Evolutionary conservation across 1,139 yeast species (phyloP).

Genomic region (Tardiomyces blankii): DNA sequence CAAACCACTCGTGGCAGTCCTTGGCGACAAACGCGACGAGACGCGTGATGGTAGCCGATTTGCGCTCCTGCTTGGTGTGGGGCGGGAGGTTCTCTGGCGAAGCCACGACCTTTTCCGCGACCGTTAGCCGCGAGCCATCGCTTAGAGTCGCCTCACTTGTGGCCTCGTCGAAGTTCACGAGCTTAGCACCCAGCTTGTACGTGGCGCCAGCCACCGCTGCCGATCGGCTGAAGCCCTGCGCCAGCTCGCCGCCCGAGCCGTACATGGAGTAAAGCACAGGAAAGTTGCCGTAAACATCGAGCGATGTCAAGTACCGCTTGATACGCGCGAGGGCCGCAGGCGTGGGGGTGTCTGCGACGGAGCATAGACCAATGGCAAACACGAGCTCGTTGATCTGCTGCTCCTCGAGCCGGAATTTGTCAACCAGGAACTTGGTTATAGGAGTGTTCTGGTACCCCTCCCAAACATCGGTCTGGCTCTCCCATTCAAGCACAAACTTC

Average conservation of each 20-base stretch:
- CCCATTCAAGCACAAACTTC: conserved; percentile 74
- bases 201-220: conserved; percentile 99
- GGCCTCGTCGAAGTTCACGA: conserved; percentile 52
- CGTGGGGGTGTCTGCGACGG: conserved; percentile 47
- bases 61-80: conserved; percentile 26
- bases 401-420: conserved; percentile 56
- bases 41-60: conserved; percentile 39
- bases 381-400: conserved; percentile 77
- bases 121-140: conserved; percentile 66
- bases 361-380: conserved; percentile 74
- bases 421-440: conserved; percentile 45
- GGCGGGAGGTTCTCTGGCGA: conserved; percentile 18
- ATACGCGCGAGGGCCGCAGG: conserved; percentile 71
- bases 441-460: conserved; percentile 44
- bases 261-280: conserved; percentile 87
- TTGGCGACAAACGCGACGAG: conserved; percentile 75
- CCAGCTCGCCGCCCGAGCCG: conserved; percentile 93
- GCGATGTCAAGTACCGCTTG: conserved; percentile 71
- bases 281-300: conserved; percentile 88
- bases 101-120: conserved; percentile 60
- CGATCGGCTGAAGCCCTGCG: conserved; percentile 94
- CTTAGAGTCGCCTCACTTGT: conserved; percentile 58
- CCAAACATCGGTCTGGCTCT: conserved; percentile 40
- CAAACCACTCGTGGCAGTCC: conserved; percentile 87
- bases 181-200: conserved; percentile 64